These are phyloP conservation scores for Agrostemma githago DNA, from an alignment of 148 eudicot species.

Conservation along the genomic window DNA sequence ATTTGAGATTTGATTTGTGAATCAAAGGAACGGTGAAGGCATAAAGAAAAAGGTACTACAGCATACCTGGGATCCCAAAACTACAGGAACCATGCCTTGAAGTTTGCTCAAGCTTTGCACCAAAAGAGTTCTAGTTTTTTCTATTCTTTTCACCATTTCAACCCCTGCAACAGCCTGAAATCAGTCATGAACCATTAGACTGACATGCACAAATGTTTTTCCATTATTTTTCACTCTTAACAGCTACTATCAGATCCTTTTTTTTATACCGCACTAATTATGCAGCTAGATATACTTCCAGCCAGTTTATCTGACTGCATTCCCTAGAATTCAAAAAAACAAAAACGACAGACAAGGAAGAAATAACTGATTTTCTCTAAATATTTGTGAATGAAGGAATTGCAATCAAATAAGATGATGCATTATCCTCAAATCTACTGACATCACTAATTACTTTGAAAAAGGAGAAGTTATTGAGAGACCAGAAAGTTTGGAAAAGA, in stretches of 20 bases:
- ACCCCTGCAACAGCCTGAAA: slow-evolving; percentile 81
- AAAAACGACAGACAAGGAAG: not conserved
- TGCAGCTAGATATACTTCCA: not conserved
- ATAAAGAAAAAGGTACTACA: slow-evolving; percentile 3
- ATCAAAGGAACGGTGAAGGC: not conserved
- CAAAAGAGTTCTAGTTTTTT: slow-evolving; percentile 42
- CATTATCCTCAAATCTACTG: no score
- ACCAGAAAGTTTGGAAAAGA: no score
- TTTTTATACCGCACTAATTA: not conserved
- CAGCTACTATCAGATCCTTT: not conserved
- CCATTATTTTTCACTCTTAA: no score
- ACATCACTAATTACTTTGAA: no score
- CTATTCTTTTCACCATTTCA: slow-evolving; percentile 48
- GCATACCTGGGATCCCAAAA: slow-evolving; percentile 56
- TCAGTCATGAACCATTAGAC: slow-evolving; percentile 4
- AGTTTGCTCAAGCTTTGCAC: slow-evolving; percentile 60
- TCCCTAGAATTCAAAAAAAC: no score
- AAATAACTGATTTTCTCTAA: not conserved
- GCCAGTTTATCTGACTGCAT: not conserved
- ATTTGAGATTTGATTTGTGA: not conserved
- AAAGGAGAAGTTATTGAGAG: no score
- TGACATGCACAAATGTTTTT: not conserved
- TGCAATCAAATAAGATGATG: not conserved
- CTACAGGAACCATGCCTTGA: slow-evolving; percentile 66
- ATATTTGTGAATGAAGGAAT: no score